Percentiles rank a stretch among this genome's conserved stretches.
Evolutionary conservation across 1,284 basidiomycete species (phyloP).

Genomic region (Fereydounia khargensis): DNA sequence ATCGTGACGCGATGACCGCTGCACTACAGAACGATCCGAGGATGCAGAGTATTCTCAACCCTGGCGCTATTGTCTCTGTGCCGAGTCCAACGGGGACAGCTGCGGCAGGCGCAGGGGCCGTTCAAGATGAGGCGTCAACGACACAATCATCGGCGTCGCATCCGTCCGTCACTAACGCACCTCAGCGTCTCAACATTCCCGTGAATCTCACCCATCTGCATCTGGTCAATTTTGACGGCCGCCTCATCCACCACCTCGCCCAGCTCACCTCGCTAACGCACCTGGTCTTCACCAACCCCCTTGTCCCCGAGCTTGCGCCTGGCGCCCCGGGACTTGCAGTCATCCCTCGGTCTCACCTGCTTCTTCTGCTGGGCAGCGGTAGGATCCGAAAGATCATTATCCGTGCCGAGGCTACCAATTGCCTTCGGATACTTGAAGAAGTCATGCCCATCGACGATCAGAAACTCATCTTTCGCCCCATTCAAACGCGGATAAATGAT

Average conservation of each 20-base stretch:
- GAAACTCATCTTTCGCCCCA: slow-evolving; percentile 27
- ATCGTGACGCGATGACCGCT: slow-evolving; percentile 18
- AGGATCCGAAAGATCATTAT: slow-evolving; percentile 15
- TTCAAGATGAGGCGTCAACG: not conserved
- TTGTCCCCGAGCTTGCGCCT: slow-evolving; percentile 3
- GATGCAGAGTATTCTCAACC: slow-evolving; percentile 9
- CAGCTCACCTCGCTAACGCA: slow-evolving; percentile 21
- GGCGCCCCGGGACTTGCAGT: slow-evolving; percentile 16
- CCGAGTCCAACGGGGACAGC: no score
- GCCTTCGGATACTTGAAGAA: slow-evolving; percentile 25
- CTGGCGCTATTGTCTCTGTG: no score
- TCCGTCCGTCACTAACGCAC: no score
- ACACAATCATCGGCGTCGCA: not conserved
- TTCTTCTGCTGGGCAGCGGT: slow-evolving; percentile 22
- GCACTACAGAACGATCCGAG: slow-evolving; percentile 17
- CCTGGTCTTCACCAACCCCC: slow-evolving; percentile 23
- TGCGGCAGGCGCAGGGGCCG: no score
- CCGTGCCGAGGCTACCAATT: slow-evolving; percentile 12
- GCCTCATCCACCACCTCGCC: slow-evolving; percentile 22
- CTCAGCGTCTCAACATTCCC: no score
- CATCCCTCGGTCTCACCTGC: slow-evolving; percentile 19
- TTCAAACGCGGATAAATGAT: slow-evolving; percentile 1
- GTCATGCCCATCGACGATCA: slow-evolving; percentile 17
- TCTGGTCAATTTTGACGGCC: slow-evolving; percentile 24
- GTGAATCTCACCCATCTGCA: slow-evolving; percentile 28